Conservation (phyloP, 768 basidiomycete species). For the Russula sp. region DNA sequence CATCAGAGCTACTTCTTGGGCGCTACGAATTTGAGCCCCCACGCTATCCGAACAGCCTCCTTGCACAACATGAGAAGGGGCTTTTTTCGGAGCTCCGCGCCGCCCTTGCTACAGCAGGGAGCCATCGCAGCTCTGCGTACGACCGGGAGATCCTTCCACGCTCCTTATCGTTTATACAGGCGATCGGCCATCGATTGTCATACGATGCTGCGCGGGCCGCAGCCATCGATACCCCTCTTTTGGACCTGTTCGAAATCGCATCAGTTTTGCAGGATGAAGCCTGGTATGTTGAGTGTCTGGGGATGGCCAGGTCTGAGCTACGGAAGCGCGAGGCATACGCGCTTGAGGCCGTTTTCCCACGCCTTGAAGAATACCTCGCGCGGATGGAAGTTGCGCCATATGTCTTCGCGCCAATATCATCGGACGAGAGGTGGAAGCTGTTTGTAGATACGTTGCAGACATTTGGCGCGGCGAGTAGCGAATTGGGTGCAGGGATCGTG, state of each 20-base stretch:
- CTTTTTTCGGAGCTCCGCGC: constrained; percentile 33
- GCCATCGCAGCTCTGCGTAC: constrained; percentile 51
- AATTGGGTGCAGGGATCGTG: neutral
- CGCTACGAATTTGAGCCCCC: constrained; percentile 52
- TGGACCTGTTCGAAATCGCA: constrained; percentile 55
- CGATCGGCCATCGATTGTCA: constrained; percentile 62
- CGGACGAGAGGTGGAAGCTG: constrained; percentile 28
- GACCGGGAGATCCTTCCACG: constrained; percentile 56
- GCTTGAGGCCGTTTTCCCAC: constrained; percentile 31
- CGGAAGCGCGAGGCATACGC: constrained; percentile 33
- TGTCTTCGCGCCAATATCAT: constrained; percentile 29
- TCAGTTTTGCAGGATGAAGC: constrained; percentile 53
- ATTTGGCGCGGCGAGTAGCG: neutral
- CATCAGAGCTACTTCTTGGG: constrained; percentile 54
- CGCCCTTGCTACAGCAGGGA: constrained; percentile 16
- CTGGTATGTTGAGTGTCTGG: constrained; percentile 57
- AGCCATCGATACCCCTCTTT: constrained; percentile 46
- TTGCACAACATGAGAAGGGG: constrained; percentile 49
- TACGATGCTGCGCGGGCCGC: constrained; percentile 51
- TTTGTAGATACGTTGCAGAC: constrained; percentile 4
- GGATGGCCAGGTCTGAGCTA: constrained; percentile 49
- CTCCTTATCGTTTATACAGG: constrained; percentile 51
- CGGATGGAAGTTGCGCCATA: constrained; percentile 26
- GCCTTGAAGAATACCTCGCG: constrained; percentile 28
- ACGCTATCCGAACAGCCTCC: constrained; percentile 45